phyloP scores from a whole-genome alignment of 257 asterid genomes.

The Gardenia jasminoides region DNA sequence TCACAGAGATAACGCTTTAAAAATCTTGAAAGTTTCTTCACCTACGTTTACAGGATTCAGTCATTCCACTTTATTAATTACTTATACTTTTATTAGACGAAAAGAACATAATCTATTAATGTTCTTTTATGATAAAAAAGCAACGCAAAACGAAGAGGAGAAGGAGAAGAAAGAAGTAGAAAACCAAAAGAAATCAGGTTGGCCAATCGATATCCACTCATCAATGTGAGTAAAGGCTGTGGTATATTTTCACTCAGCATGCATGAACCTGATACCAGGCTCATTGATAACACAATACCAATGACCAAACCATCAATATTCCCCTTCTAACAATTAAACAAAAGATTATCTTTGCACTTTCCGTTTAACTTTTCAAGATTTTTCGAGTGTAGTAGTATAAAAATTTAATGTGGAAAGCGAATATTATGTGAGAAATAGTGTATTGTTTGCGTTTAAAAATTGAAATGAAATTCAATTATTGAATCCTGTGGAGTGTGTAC shows the following conservation, averaged over 20 bases:
- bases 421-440: too few relatives aligned
- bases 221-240: neutral
- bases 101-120: neutral
- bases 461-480: neutral
- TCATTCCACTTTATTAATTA: neutral
- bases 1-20: neutral
- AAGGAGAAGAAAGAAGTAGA: neutral
- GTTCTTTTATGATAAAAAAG: neutral
- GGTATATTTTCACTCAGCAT: neutral
- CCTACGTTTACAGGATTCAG: neutral
- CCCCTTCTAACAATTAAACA: neutral
- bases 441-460: too few relatives aligned
- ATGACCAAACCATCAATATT: neutral
- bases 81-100: neutral
- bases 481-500: neutral
- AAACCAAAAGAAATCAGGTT: neutral
- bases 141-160: neutral
- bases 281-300: neutral
- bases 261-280: neutral
- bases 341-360: neutral
- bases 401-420: neutral
- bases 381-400: neutral
- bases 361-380: neutral
- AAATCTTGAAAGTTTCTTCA: neutral
- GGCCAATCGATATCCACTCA: constrained; percentile 4